phyloP scores from a whole-genome alignment of 176 grass and related monocot species.

The Otatea glauca region DNA sequence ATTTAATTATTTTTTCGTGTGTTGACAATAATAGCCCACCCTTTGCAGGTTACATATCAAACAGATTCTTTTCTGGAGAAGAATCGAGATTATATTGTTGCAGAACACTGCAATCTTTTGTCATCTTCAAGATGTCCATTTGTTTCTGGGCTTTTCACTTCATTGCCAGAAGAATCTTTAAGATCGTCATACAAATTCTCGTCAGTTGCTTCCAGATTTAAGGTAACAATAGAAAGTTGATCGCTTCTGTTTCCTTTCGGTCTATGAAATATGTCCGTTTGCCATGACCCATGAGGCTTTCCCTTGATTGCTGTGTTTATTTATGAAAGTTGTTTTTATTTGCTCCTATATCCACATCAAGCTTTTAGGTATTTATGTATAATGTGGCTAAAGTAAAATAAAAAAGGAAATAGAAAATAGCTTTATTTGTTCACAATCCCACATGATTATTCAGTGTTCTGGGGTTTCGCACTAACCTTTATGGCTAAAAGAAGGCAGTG shows the following conservation, averaged over 20 bases:
- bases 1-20: slow-evolving; percentile 37
- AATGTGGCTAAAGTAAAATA: neutral
- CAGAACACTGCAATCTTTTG: slow-evolving; percentile 94
- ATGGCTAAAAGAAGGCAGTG: neutral
- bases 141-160: slow-evolving; percentile 87
- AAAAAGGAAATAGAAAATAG: neutral
- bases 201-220: slow-evolving; percentile 97
- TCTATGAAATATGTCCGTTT: slow-evolving; percentile 34
- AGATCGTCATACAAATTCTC: slow-evolving; percentile 99
- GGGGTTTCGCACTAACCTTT: neutral
- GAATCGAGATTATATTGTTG: slow-evolving; percentile 96
- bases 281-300: slow-evolving; percentile 3
- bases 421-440: neutral
- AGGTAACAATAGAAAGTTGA: slow-evolving; percentile 55
- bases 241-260: slow-evolving; percentile 3
- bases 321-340: neutral
- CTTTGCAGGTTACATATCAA: slow-evolving; percentile 88
- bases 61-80: slow-evolving; percentile 97
- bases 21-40: slow-evolving; percentile 6
- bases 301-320: slow-evolving; percentile 12
- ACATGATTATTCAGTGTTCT: neutral
- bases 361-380: neutral
- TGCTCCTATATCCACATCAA: neutral
- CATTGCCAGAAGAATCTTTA: slow-evolving; percentile 83
- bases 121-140: slow-evolving; percentile 85